Evolutionary conservation across 495 filamentous ascomycete genomes (phyloP), one percentile per base, ranked within the genome.

Genomic region (Jackrogersella minutella): DNA sequence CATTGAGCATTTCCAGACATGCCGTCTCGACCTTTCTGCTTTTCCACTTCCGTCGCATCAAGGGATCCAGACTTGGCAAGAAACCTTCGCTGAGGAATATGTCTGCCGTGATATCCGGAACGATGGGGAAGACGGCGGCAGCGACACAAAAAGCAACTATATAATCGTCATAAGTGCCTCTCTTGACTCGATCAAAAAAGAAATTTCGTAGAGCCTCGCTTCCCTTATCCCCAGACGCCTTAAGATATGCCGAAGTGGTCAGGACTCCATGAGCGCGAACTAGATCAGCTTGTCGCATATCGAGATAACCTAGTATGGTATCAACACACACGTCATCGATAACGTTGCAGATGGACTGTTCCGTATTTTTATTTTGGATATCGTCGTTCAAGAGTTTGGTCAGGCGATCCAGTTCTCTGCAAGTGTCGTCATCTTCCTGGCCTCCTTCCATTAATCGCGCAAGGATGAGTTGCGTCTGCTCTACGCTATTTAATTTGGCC

Each of bases 21-120:
- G 92, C 88, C 36, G 87, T 84, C 77, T 97, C 93, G 37, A 97
- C 88, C 54, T 89, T 89, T 64, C 83, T 82, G 70, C 87, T 90
- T 77, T 90, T 93, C 74, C 85, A 85, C 54, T 90, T 90, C 69
- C 87, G 86, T 52, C 88, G 83, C 74, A 93, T 87, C 46, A 93
- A 75, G 6, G 90, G 86, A 16, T 85, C 86, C 19, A 97, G 80
- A 33, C 83, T 84, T 28, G 81, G 74, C 49, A 95, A 81, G 70
- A 98, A 97, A 2, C 89, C 91, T 41, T 94, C 90, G 14, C 86
- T 92, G 52, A 97, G 84, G 72, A 98, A 97, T 33, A 98, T 80
- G 52, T 83, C 79, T 3, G 90, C 83, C 2, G 87, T 89, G 26
- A 88, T 81, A 37, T 87, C 80, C 11, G 92, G 88, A 1, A 88